Evolutionary conservation across 2,329 filamentous ascomycete genomes (phyloP).

Genomic region (Cladophialophora carrionii): DNA sequence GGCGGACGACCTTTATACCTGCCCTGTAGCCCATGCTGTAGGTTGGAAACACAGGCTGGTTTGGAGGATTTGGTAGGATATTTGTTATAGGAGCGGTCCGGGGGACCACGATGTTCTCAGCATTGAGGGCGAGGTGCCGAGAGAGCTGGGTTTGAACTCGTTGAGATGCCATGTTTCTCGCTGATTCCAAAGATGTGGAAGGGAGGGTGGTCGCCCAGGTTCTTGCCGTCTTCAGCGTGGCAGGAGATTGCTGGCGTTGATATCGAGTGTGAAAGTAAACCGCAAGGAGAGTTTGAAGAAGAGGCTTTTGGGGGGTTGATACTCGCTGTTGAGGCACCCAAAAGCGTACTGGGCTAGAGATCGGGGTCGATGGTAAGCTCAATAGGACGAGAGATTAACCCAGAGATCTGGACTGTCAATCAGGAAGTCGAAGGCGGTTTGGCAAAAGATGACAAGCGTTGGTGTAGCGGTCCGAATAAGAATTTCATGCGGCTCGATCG

Average conservation of each 20-base stretch:
- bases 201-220: neutral
- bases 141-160: neutral
- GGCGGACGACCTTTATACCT: neutral
- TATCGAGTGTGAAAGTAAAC: neutral
- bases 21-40: constrained; percentile 26
- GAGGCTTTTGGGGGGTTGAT: neutral
- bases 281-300: neutral
- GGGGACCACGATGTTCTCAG: neutral
- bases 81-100: neutral
- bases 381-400: neutral
- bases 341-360: neutral
- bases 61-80: constrained; percentile 13
- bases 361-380: neutral
- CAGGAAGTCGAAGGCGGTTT: neutral
- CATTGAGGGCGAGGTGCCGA: neutral
- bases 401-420: neutral
- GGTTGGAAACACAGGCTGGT: constrained; percentile 21
- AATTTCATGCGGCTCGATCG: neutral
- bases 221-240: neutral
- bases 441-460: neutral
- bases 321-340: neutral
- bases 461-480: neutral
- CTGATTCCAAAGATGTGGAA: neutral
- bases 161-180: neutral
- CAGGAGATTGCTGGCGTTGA: neutral